These are phyloP conservation scores for Apiotrichum porosum DNA, from an alignment of 1,284 basidiomycete species.

Conservation along the genomic window DNA sequence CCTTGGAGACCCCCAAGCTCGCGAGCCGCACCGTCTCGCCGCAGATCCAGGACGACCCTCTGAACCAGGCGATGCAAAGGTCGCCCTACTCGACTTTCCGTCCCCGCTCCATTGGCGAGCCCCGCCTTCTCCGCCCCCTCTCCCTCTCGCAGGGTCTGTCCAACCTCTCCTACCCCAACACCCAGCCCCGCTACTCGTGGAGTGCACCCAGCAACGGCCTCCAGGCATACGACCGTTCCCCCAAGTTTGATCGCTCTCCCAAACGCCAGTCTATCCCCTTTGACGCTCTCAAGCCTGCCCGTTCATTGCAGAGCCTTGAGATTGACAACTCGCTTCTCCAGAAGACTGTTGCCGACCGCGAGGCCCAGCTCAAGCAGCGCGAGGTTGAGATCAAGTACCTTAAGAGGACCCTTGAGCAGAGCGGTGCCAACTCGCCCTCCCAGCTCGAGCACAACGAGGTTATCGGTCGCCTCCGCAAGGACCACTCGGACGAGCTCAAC, in stretches of 20 bases:
- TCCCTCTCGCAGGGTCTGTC: conserved; percentile 95
- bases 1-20: conserved; percentile 16
- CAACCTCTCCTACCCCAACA: conserved; percentile 63
- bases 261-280: conserved; percentile 29
- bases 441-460: conserved; percentile 15
- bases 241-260: conserved; percentile 27
- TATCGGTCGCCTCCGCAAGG: conserved; percentile 20
- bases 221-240: conserved; percentile 18
- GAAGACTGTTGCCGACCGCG: conserved; percentile 76
- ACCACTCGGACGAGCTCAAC: conserved; percentile 29
- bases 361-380: conserved; percentile 68
- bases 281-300: conserved; percentile 38
- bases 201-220: conserved; percentile 17
- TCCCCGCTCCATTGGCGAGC: conserved; percentile 13
- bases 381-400: conserved; percentile 76
- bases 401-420: conserved; percentile 55
- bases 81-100: conserved; percentile 59
- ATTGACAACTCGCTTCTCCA: conserved; percentile 88
- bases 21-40: conserved; percentile 16
- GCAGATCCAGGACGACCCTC: conserved; percentile 57
- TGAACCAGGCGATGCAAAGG: conserved; percentile 91
- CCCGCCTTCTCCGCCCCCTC: conserved; percentile 49
- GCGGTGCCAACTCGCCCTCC: neutral
- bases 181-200: conserved; percentile 41
- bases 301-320: conserved; percentile 76